These are phyloP conservation scores for Tricholoma sp. DNA, from an alignment of 768 basidiomycete species.

Conservation along the genomic window DNA sequence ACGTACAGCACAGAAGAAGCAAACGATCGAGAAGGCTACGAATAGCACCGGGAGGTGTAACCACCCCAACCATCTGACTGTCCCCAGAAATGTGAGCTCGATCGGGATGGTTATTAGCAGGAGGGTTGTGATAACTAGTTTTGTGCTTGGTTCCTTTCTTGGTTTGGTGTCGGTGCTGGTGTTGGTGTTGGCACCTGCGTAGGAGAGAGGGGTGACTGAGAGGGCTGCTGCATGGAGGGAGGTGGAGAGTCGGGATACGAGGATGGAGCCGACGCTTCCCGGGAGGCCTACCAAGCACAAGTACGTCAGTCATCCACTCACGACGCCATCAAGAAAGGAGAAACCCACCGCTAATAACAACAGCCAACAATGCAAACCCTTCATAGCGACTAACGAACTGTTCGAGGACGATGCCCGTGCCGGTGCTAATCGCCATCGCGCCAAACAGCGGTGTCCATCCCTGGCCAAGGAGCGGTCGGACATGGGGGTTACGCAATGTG, in stretches of 20 bases:
- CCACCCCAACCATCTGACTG: slow-evolving; percentile 72
- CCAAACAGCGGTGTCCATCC: slow-evolving; percentile 90
- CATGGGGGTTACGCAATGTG: slow-evolving; percentile 62
- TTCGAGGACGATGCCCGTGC: slow-evolving; percentile 89
- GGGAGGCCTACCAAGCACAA: slow-evolving; percentile 56
- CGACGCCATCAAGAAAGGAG: background rate
- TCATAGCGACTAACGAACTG: slow-evolving; percentile 82
- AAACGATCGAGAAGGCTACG: slow-evolving; percentile 55
- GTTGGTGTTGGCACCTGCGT: background rate
- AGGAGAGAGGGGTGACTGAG: slow-evolving; percentile 18
- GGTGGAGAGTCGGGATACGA: slow-evolving; percentile 88
- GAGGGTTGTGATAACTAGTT: slow-evolving; percentile 63
- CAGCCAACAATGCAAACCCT: slow-evolving; percentile 82
- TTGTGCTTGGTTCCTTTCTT: slow-evolving; percentile 33
- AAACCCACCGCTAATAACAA: slow-evolving; percentile 77
- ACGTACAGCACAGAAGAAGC: slow-evolving; percentile 77
- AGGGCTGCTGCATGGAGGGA: slow-evolving; percentile 66
- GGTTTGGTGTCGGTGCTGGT: background rate
- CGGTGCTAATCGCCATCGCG: slow-evolving; percentile 86
- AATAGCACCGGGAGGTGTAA: slow-evolving; percentile 66
- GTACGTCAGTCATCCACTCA: background rate
- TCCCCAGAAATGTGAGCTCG: slow-evolving; percentile 64
- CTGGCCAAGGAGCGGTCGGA: slow-evolving; percentile 65
- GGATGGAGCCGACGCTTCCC: slow-evolving; percentile 86
- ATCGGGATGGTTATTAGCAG: slow-evolving; percentile 76